A percentile compares a stretch with the other conserved stretches of the same genome.
Evolutionary conservation across 202 grass and related monocot genomes (phyloP).

Genomic region (Thinopyrum obtusiflorum): DNA sequence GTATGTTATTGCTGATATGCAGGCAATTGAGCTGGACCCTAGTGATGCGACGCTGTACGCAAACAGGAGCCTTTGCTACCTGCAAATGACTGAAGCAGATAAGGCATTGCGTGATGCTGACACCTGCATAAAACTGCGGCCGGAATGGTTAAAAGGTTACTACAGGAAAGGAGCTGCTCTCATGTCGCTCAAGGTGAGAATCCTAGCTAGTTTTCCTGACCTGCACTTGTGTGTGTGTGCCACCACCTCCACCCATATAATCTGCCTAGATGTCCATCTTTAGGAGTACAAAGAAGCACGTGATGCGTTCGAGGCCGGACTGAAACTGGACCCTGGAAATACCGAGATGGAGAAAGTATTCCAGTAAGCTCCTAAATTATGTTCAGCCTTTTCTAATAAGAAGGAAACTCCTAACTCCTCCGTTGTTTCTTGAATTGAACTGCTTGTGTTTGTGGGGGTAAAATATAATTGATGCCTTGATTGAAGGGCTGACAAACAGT

Average conservation of each 20-base stretch:
- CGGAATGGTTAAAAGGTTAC: conserved; percentile 35
- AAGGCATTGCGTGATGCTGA: conserved; percentile 11
- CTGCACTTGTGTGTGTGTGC: neutral
- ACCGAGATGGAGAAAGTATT: conserved; percentile 22
- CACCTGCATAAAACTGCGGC: neutral
- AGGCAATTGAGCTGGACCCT: neutral
- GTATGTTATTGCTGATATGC: too few relatives aligned
- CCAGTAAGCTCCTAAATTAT: neutral
- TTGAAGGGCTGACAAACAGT: neutral
- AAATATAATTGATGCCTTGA: too few relatives aligned
- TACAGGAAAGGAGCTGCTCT: conserved; percentile 35
- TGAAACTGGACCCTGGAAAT: conserved; percentile 31
- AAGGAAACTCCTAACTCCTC: neutral
- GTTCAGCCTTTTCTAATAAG: neutral
- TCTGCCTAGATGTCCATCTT: neutral
- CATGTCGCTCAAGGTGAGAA: conserved; percentile 41
- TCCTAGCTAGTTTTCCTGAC: neutral
- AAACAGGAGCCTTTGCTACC: neutral
- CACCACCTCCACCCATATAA: neutral
- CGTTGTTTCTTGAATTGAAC: neutral
- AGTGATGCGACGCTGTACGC: conserved; percentile 10
- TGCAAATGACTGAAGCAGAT: neutral
- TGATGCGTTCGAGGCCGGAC: conserved; percentile 17
- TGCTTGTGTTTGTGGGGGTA: neutral
- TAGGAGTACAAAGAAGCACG: conserved; percentile 39